These are phyloP conservation scores for Metschnikowia matae DNA, from an alignment of 805 yeast species.

Conservation along the genomic window DNA sequence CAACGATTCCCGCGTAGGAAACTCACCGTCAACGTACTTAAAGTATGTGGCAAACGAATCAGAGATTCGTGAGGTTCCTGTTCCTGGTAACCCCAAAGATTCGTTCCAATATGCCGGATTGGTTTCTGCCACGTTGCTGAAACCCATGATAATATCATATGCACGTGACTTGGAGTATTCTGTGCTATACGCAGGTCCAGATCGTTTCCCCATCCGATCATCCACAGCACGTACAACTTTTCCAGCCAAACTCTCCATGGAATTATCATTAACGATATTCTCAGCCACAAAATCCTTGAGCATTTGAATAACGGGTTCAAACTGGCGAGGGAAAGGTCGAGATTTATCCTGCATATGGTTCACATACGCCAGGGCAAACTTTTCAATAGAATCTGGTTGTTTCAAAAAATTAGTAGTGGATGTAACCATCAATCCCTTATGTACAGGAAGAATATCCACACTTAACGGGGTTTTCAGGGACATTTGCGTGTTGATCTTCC, in stretches of 20 bases:
- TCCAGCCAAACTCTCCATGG: conserved; percentile 45
- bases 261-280: conserved; percentile 43
- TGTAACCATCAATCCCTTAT: conserved; percentile 11
- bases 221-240: conserved; percentile 30
- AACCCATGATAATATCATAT: conserved; percentile 41
- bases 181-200: neutral
- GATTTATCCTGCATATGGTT: neutral
- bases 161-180: conserved; percentile 54
- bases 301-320: conserved; percentile 39
- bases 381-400: conserved; percentile 14
- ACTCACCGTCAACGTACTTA: conserved; percentile 24
- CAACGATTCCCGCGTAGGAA: neutral
- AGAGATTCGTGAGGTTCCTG: conserved; percentile 39
- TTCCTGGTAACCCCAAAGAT: conserved; percentile 41
- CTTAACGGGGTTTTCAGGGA: conserved; percentile 30
- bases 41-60: conserved; percentile 43
- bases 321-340: conserved; percentile 15
- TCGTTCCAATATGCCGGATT: conserved; percentile 55
- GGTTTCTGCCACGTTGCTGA: conserved; percentile 21
- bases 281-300: conserved; percentile 56
- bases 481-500: conserved; percentile 24
- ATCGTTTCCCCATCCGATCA: neutral
- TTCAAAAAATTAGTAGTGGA: conserved; percentile 21
- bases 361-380: conserved; percentile 22
- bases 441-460: conserved; percentile 31